Conservation (phyloP, 1,284 basidiomycete genomes). For the Puccinia polysora region DNA sequence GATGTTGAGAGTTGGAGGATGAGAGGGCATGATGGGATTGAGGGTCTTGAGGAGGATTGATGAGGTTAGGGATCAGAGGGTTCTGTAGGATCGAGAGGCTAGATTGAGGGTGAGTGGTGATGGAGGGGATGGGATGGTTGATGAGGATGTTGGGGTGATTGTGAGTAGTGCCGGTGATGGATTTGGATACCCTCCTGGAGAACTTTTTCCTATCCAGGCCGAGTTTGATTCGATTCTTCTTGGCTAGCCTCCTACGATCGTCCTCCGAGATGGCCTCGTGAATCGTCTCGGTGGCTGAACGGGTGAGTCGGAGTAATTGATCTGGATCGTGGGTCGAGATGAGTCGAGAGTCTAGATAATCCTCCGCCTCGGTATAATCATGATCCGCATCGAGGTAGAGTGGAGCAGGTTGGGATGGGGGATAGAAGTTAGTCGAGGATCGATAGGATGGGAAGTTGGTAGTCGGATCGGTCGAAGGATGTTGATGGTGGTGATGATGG, state of each 20-base stretch:
- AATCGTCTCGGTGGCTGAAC: conserved; percentile 79
- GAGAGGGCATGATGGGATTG: neutral
- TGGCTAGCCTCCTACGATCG: conserved; percentile 59
- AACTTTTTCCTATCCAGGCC: conserved; percentile 53
- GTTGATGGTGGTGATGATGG: too few species aligned
- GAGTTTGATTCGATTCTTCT: conserved; percentile 55
- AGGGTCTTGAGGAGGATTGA: conserved; percentile 11
- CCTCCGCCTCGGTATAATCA: conserved; percentile 6
- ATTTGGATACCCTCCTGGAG: conserved; percentile 56
- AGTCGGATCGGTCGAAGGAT: too few species aligned
- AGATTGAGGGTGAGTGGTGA: neutral
- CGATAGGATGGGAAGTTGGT: conserved; percentile 31
- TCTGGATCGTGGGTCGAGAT: conserved; percentile 61
- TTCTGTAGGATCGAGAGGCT: neutral
- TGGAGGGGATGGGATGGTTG: conserved; percentile 33
- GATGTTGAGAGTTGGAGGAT: neutral
- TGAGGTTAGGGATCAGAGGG: neutral
- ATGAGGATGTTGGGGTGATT: too few species aligned
- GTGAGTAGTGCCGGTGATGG: too few species aligned
- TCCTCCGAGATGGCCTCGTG: conserved; percentile 77
- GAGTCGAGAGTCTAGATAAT: conserved; percentile 21
- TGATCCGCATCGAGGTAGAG: conserved; percentile 37
- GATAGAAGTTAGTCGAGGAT: conserved; percentile 29
- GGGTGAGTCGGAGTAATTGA: conserved; percentile 75
- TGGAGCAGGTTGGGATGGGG: conserved; percentile 40